phyloP scores from a whole-genome alignment of 495 filamentous ascomycete species.

The Thermothielavioides terrestris region DNA sequence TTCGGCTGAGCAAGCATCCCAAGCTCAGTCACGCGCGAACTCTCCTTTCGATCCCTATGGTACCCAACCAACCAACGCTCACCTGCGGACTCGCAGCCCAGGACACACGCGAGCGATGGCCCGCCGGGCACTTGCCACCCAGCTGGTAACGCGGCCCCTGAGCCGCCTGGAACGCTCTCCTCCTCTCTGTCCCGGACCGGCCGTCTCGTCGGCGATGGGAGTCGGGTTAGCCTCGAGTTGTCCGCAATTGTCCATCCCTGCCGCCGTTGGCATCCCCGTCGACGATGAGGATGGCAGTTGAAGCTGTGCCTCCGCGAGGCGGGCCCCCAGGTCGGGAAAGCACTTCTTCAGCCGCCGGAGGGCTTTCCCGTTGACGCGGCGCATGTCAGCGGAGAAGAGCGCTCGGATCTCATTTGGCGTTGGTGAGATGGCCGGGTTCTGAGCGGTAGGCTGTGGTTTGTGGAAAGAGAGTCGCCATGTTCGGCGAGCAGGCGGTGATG shows the following conservation, averaged over 20 bases:
- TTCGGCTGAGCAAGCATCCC: too few relatives aligned
- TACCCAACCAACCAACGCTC: too few relatives aligned
- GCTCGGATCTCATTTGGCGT: slow-evolving; percentile 3
- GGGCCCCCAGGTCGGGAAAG: slow-evolving; percentile 17
- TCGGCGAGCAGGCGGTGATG: neutral
- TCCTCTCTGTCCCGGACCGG: too few relatives aligned
- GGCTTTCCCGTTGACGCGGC: slow-evolving; percentile 7
- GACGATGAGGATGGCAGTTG: too few relatives aligned
- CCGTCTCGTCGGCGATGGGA: too few relatives aligned
- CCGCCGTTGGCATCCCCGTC: too few relatives aligned
- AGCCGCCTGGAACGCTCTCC: slow-evolving; percentile 8
- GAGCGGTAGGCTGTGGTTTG: neutral
- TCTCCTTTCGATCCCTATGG: too few relatives aligned
- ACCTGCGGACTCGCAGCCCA: too few relatives aligned
- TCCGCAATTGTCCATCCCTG: too few relatives aligned
- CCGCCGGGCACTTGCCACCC: slow-evolving; percentile 17
- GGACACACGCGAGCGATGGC: slow-evolving; percentile 14
- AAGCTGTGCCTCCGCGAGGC: slow-evolving; percentile 13
- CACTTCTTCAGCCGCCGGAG: slow-evolving; percentile 16
- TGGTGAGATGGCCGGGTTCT: neutral
- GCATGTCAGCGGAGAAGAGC: slow-evolving; percentile 8
- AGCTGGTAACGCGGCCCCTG: slow-evolving; percentile 17
- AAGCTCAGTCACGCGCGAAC: too few relatives aligned
- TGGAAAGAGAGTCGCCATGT: neutral
- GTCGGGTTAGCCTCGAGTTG: too few relatives aligned